These are phyloP conservation scores for Trichophyton equinum DNA, from an alignment of 2,329 filamentous ascomycete species.

Conservation along the genomic window DNA sequence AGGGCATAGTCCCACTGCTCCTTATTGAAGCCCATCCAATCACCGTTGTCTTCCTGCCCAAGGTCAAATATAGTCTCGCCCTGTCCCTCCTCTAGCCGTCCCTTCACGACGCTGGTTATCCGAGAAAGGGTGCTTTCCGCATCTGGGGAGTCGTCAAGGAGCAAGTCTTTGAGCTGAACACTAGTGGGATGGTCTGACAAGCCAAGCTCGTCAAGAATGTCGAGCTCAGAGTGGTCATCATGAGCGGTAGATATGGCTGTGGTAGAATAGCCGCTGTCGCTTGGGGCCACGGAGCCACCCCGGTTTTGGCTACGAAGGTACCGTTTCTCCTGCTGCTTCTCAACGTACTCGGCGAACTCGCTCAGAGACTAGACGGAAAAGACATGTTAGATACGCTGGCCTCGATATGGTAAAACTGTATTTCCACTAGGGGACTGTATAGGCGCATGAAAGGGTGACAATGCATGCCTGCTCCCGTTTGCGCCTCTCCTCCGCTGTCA, in stretches of 20 bases:
- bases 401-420: neutral
- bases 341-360: constrained; percentile 95
- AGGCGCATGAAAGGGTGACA: neutral
- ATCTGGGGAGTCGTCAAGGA: constrained; percentile 47
- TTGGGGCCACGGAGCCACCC: constrained; percentile 23
- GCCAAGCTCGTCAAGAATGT: constrained; percentile 69
- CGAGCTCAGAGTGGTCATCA: constrained; percentile 75
- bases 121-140: constrained; percentile 48
- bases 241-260: constrained; percentile 23
- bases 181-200: constrained; percentile 51
- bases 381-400: neutral
- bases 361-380: constrained; percentile 54
- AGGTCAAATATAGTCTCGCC: constrained; percentile 87
- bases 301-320: constrained; percentile 26
- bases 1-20: constrained; percentile 66
- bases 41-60: constrained; percentile 79
- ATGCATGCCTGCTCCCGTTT: constrained; percentile 67
- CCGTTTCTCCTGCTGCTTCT: constrained; percentile 65
- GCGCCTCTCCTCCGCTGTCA: constrained; percentile 63
- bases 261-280: constrained; percentile 32
- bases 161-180: constrained; percentile 60
- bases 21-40: constrained; percentile 63
- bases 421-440: neutral
- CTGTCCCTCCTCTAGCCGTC: constrained; percentile 66
- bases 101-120: constrained; percentile 53